Percentiles rank a stretch among this genome's conserved stretches.
Conservation (phyloP, 768 basidiomycete species). For the Suillus placidus region DNA sequence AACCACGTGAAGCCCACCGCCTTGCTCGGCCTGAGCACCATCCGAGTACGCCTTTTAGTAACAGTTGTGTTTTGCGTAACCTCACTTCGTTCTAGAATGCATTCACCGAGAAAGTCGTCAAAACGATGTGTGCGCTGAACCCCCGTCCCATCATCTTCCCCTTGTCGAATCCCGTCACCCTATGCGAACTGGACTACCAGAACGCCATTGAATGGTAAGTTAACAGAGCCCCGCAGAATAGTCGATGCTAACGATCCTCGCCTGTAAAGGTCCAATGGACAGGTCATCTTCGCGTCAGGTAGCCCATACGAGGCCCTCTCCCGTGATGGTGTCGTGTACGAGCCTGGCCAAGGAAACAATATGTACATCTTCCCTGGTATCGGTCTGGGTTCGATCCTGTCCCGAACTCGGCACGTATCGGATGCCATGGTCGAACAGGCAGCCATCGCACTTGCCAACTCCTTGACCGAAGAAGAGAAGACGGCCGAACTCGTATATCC, state of each 20-base stretch:
- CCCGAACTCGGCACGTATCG: constrained; percentile 60
- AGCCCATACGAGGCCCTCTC: constrained; percentile 63
- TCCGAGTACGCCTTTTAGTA: constrained; percentile 28
- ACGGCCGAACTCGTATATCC: constrained; percentile 66
- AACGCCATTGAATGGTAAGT: constrained; percentile 61
- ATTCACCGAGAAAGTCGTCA: constrained; percentile 66
- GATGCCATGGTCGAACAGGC: constrained; percentile 72
- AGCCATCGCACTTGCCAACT: constrained; percentile 60
- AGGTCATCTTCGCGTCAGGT: constrained; percentile 72
- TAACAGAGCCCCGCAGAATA: not conserved
- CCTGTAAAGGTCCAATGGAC: constrained; percentile 58
- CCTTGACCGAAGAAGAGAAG: constrained; percentile 57
- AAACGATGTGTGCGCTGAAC: constrained; percentile 65
- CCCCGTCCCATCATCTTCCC: constrained; percentile 80
- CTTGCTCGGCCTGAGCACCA: constrained; percentile 72
- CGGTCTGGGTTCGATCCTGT: constrained; percentile 64
- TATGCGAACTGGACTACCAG: constrained; percentile 61
- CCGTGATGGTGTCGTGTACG: constrained; percentile 49
- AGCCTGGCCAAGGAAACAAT: constrained; percentile 82
- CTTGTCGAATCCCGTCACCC: constrained; percentile 70
- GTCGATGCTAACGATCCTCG: not conserved
- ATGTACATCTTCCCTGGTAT: constrained; percentile 71
- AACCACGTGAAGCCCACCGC: constrained; percentile 76
- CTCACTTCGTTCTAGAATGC: constrained; percentile 40
- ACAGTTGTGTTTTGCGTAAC: not conserved